Base-by-base conservation (phyloP, 148 eudicot genomes). In the Tetragonia tetragonoides region DNA sequence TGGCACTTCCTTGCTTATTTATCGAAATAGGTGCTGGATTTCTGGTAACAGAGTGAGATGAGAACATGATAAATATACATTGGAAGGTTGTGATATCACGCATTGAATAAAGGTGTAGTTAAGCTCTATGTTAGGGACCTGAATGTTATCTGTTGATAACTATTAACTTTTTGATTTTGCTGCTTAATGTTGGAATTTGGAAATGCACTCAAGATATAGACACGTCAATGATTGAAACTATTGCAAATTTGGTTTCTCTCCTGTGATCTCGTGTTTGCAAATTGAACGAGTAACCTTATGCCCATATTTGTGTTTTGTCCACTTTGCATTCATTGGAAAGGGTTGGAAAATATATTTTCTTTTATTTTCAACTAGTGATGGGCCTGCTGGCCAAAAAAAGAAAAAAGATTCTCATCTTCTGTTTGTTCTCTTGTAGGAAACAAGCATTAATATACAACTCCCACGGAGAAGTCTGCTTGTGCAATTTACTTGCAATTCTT, bases 391-490 rank as follows among this genome's bases (percentile, higher is more conserved):
- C 53, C 5, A 49, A 8, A 49, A 8, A 28, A 28, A 28, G 34
- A 28, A 28, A 28, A 28, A 0, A 28, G 53, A 49, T 49, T 6
- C 12, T 47, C 37, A n/a, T 42, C 53, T 41, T 66, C 70, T 39
- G 11, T 69, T 68, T 70, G 60, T 24, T 23, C 49, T 64, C 47
- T 7, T 77, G 70, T 84, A 93, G 99, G 92, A 88, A 84, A 83
- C 90, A 38, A 83, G 84, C 68, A 66, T 93, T 72, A 86, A 91
- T 81, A 49, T 91, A 66, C 88, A 90, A 75, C 92, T 93, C 70
- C 99, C 97, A 24, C 84, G 98, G 78, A 93, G 98, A 86, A 89
- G 95, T 74, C 86, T 96, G 88, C 87, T 91, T 49, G 89, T 90
- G 40, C 90, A 88, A 46, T 96, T 93, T 80, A 96, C 97, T 57